phyloP scores from a whole-genome alignment of 176 grass and related monocot species.

The Phoenix roebelenii region DNA sequence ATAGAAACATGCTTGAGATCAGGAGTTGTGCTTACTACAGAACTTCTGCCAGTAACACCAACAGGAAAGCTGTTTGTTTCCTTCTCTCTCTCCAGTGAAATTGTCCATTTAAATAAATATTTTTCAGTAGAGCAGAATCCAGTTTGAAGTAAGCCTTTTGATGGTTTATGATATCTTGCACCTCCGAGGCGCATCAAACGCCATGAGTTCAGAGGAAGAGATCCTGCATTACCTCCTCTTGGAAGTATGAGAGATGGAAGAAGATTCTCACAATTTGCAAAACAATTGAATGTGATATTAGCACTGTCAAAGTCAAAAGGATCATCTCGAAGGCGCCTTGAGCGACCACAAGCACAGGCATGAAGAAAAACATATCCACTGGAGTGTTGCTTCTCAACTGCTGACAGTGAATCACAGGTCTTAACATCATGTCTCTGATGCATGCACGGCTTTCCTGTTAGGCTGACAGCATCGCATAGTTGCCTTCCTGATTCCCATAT shows the following conservation, averaged over 20 bases:
- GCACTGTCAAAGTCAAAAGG: constrained; percentile 82
- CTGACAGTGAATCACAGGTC: constrained; percentile 19
- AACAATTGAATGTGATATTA: constrained; percentile 66
- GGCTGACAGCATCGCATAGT: constrained; percentile 74
- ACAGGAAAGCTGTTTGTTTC: constrained; percentile 8
- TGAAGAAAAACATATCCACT: constrained; percentile 82
- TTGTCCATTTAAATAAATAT: constrained; percentile 60
- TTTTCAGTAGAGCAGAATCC: constrained; percentile 74
- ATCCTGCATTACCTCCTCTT: constrained; percentile 23
- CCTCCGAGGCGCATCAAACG: constrained; percentile 73
- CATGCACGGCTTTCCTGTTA: constrained; percentile 79
- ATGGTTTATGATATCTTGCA: constrained; percentile 81
- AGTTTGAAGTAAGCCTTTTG: constrained; percentile 82
- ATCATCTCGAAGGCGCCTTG: constrained; percentile 64
- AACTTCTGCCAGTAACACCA: constrained; percentile 15
- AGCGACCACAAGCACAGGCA: constrained; percentile 93
- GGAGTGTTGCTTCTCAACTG: constrained; percentile 42
- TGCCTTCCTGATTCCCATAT: constrained; percentile 96
- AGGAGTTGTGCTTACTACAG: constrained; percentile 22
- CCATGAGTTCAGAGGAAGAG: constrained; percentile 48
- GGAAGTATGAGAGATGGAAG: constrained; percentile 63
- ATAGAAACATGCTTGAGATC: constrained; percentile 16
- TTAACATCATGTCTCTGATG: constrained; percentile 43
- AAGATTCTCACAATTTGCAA: constrained; percentile 76
- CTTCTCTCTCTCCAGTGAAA: constrained; percentile 36